Evolutionary conservation across 2,329 filamentous ascomycete species (phyloP).

Genomic region (Ophiostoma quercus): DNA sequence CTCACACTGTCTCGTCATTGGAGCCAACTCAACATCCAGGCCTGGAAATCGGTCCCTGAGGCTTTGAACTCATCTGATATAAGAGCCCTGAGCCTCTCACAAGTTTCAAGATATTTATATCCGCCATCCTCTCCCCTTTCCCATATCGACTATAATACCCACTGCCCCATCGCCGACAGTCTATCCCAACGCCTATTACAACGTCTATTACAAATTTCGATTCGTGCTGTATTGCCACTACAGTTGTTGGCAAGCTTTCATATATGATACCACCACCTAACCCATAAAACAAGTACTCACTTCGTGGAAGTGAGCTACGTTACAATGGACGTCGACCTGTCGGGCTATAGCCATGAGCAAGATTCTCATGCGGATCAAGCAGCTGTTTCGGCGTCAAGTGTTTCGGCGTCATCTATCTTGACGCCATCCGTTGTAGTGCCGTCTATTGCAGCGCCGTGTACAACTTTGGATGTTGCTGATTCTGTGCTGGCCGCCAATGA

Average conservation of each 20-base stretch:
- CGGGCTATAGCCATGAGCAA: background rate
- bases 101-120: background rate
- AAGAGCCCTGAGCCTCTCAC: background rate
- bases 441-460: too few species aligned
- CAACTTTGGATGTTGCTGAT: background rate
- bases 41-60: background rate
- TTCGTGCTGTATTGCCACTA: too few species aligned
- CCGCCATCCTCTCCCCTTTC: background rate
- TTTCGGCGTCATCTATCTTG: background rate
- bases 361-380: background rate
- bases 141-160: background rate
- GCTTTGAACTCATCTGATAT: background rate
- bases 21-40: background rate
- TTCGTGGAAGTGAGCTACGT: background rate
- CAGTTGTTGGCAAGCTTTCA: too few species aligned
- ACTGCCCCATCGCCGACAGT: background rate
- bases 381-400: background rate
- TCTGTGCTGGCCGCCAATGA: background rate
- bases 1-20: background rate
- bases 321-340: background rate
- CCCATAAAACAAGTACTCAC: background rate
- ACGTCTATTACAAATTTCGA: too few species aligned
- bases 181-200: background rate
- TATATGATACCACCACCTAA: background rate
- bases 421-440: too few species aligned